Percentiles rank a stretch among this genome's conserved stretches.
phyloP scores from a whole-genome alignment of 768 basidiomycete genomes.

The Trametes cingulata region DNA sequence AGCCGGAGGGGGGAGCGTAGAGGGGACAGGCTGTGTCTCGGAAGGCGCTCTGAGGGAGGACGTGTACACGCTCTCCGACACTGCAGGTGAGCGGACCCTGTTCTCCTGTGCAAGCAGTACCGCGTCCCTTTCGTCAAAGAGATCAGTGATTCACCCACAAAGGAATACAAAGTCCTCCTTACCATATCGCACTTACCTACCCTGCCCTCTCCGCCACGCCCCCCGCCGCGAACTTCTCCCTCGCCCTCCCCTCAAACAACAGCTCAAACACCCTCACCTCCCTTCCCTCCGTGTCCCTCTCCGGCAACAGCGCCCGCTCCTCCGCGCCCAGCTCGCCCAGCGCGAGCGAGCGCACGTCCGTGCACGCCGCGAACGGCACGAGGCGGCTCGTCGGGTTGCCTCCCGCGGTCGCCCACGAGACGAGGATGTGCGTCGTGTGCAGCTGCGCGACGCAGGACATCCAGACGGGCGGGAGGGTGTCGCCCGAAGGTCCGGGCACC shows the following conservation, averaged over 20 bases:
- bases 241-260: slow-evolving; percentile 50
- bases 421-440: slow-evolving; percentile 43
- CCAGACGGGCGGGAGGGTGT: slow-evolving; percentile 45
- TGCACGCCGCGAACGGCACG: slow-evolving; percentile 52
- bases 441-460: slow-evolving; percentile 44
- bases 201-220: slow-evolving; percentile 64
- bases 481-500: slow-evolving; percentile 8
- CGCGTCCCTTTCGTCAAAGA: slow-evolving; percentile 5
- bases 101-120: slow-evolving; percentile 40
- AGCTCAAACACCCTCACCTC: slow-evolving; percentile 63
- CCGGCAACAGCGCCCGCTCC: slow-evolving; percentile 45
- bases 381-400: slow-evolving; percentile 45
- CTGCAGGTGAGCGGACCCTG: slow-evolving; percentile 13
- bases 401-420: slow-evolving; percentile 47
- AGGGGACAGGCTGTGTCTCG: background rate
- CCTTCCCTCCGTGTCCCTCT: slow-evolving; percentile 35
- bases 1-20: background rate
- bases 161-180: slow-evolving; percentile 23
- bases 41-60: slow-evolving; percentile 4
- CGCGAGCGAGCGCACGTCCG: slow-evolving; percentile 63
- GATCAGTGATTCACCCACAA: background rate
- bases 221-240: slow-evolving; percentile 62
- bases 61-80: slow-evolving; percentile 29
- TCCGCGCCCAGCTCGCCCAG: slow-evolving; percentile 42
- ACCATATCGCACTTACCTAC: slow-evolving; percentile 81